These are phyloP conservation scores for Aspergillus fructus DNA, from an alignment of 2,329 filamentous ascomycete species.

Conservation along the genomic window DNA sequence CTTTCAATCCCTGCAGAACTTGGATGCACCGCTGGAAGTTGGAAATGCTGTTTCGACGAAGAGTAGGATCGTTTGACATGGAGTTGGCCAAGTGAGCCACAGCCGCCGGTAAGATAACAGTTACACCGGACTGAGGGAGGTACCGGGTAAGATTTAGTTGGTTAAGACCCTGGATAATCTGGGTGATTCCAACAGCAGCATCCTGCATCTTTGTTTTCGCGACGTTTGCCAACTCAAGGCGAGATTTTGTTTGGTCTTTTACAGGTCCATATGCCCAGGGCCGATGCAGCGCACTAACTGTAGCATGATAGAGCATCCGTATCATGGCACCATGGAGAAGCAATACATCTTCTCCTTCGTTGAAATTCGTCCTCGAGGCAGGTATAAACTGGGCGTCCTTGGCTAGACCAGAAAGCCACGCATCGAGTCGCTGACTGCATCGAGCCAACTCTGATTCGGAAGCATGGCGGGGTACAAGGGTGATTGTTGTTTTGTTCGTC, in stretches of 20 bases:
- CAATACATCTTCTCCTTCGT: conserved; percentile 47
- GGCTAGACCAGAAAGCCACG: conserved; percentile 71
- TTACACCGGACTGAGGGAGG: conserved; percentile 80
- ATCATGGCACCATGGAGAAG: conserved; percentile 75
- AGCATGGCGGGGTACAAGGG: conserved; percentile 79
- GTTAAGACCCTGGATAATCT: conserved; percentile 72
- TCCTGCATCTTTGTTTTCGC: conserved; percentile 77
- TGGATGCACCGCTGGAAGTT: conserved; percentile 84
- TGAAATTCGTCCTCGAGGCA: conserved; percentile 60
- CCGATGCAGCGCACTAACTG: conserved; percentile 81
- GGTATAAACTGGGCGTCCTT: conserved; percentile 66
- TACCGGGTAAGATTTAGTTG: conserved; percentile 69
- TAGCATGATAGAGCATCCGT: conserved; percentile 88
- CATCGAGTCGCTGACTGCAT: conserved; percentile 72
- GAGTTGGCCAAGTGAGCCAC: conserved; percentile 87
- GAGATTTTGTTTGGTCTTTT: conserved; percentile 42
- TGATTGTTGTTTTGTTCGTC: conserved; percentile 71
- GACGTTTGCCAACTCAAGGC: conserved; percentile 64
- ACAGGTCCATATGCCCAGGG: conserved; percentile 73
- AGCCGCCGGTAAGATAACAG: conserved; percentile 80
- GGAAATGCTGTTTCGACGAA: conserved; percentile 66
- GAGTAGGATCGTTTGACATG: conserved; percentile 70
- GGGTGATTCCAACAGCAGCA: conserved; percentile 76
- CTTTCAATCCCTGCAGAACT: conserved; percentile 77
- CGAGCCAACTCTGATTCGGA: conserved; percentile 72